Conservation (phyloP, 2,329 filamentous ascomycete genomes). For the Colletotrichum costaricense region DNA sequence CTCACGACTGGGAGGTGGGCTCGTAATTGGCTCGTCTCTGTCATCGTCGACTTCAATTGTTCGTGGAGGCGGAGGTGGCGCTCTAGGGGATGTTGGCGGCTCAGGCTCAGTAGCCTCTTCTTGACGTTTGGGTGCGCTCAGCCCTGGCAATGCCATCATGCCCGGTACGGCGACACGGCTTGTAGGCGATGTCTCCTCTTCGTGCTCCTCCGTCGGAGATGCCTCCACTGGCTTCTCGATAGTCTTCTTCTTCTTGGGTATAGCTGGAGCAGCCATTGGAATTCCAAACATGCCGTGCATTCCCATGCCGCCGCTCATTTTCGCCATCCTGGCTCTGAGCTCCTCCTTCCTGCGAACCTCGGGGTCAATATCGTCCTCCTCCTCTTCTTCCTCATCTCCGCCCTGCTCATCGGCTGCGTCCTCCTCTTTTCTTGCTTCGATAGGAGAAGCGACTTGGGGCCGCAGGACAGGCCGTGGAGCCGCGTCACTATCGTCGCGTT, state of each 20-base stretch:
- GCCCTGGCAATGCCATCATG: conserved; percentile 77
- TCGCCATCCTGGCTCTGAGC: conserved; percentile 94
- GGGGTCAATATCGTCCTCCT: conserved; percentile 88
- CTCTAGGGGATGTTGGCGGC: conserved; percentile 51
- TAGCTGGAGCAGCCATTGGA: conserved; percentile 63
- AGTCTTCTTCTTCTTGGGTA: conserved; percentile 68
- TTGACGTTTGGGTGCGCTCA: conserved; percentile 69
- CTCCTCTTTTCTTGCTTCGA: conserved; percentile 46
- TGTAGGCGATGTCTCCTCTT: conserved; percentile 56
- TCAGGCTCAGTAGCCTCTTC: conserved; percentile 63
- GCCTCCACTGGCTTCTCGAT: conserved; percentile 51
- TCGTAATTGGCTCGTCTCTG: conserved; percentile 42
- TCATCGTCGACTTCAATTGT: conserved; percentile 62
- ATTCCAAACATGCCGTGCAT: conserved; percentile 95
- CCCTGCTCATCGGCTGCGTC: conserved; percentile 65
- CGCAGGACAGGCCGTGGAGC: conserved; percentile 52
- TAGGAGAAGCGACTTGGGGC: conserved; percentile 51
- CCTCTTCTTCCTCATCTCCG: conserved; percentile 80
- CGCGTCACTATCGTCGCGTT: conserved; percentile 81
- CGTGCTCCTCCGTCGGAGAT: conserved; percentile 50
- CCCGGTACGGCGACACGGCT: conserved; percentile 63
- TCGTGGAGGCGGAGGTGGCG: conserved; percentile 51
- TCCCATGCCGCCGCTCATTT: conserved; percentile 97
- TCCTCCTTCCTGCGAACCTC: conserved; percentile 89
- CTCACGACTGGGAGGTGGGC: conserved; percentile 30